phyloP scores from a whole-genome alignment of 345 rosid species.

The Eucalyptus dawsonii region DNA sequence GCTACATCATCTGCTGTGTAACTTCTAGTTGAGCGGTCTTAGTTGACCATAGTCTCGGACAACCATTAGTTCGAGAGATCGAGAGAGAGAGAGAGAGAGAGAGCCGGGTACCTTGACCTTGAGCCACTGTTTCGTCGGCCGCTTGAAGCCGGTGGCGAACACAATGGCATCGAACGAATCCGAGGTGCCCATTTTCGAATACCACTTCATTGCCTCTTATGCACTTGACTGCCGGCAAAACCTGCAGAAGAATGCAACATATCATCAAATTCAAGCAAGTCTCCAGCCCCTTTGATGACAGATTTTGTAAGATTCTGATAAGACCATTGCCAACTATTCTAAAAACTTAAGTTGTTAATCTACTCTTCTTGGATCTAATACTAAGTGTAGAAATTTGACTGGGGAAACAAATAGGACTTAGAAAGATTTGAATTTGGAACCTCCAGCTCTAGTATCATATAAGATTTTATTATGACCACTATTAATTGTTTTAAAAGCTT shows the following conservation, averaged over 20 bases:
- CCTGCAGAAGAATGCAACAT: slow-evolving; percentile 6
- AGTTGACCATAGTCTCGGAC: background rate
- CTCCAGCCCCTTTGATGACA: background rate
- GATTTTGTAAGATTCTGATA: background rate
- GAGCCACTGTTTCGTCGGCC: slow-evolving; percentile 21
- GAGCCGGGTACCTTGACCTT: slow-evolving; percentile 1
- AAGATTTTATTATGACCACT: accelerated
- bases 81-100: too few species aligned
- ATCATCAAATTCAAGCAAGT: background rate
- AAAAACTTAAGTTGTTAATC: too few species aligned
- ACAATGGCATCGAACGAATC: slow-evolving; percentile 39
- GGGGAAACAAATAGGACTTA: accelerated
- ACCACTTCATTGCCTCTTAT: slow-evolving; percentile 26
- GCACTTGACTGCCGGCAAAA: slow-evolving; percentile 35
- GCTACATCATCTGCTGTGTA: background rate
- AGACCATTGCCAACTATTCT: accelerated
- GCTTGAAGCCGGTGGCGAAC: slow-evolving; percentile 49
- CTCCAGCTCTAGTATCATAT: accelerated
- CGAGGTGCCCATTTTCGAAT: slow-evolving; percentile 25
- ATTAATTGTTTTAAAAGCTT: accelerated
- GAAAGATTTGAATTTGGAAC: accelerated
- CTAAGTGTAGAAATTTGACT: accelerated
- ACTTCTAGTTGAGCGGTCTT: accelerated
- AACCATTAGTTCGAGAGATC: background rate
- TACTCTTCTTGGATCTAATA: too few species aligned